Conservation (phyloP, 176 grass and related monocot species). For the Tuctoria greenei region DNA sequence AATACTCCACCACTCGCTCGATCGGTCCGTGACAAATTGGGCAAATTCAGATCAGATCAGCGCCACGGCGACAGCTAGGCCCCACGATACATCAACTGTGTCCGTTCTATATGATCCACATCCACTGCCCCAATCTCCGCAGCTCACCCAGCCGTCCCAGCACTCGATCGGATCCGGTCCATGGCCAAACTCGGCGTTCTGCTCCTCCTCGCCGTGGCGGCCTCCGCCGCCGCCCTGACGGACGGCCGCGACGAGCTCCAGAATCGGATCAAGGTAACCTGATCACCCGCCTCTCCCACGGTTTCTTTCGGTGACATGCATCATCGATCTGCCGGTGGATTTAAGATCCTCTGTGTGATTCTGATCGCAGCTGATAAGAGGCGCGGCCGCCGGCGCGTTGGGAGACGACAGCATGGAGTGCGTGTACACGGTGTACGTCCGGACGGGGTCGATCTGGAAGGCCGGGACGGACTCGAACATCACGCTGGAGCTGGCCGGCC, state of each 20-base stretch:
- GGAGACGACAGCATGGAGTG: constrained; percentile 41
- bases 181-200: constrained; percentile 35
- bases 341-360: not conserved
- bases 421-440: constrained; percentile 92
- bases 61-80: not conserved
- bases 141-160: not conserved
- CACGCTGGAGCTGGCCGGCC: constrained; percentile 50
- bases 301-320: not conserved
- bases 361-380: constrained; percentile 17
- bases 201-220: constrained; percentile 29
- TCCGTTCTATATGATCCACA: constrained; percentile 27
- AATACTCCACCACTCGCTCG: constrained; percentile 12
- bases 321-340: not conserved
- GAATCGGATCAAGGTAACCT: constrained; percentile 28
- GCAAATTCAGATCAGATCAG: constrained; percentile 23
- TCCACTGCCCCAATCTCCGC: not conserved
- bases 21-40: constrained; percentile 8
- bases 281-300: not conserved
- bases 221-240: not conserved
- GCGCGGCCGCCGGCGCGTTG: not conserved
- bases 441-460: constrained; percentile 83
- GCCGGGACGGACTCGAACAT: constrained; percentile 79
- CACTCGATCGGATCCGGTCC: constrained; percentile 3
- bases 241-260: constrained; percentile 7
- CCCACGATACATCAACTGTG: constrained; percentile 4